These are phyloP conservation scores for Pseudoscleropodium purum DNA, from an alignment of 225 moss, liverwort and hornwort genomes.

Conservation along the genomic window DNA sequence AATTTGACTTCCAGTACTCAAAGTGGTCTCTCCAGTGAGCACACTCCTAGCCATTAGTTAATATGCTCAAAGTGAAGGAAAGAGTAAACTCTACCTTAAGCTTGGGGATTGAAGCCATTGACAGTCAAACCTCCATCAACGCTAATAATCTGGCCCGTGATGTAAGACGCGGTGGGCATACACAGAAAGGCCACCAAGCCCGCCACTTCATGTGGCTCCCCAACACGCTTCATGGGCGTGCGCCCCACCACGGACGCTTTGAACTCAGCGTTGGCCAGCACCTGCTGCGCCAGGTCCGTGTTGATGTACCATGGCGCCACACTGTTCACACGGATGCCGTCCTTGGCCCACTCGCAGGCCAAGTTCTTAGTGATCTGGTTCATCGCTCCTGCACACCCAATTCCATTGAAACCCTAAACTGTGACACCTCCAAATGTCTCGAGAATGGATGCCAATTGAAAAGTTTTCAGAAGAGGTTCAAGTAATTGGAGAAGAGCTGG, in stretches of 20 bases:
- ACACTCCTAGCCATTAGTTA: not conserved
- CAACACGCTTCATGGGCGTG: conserved; percentile 71
- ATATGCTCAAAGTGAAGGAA: not conserved
- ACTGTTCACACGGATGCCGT: conserved; percentile 76
- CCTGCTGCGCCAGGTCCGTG: conserved; percentile 43
- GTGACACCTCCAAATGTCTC: not conserved
- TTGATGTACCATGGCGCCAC: conserved; percentile 79
- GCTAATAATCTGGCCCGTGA: conserved; percentile 62
- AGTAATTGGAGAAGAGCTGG: not conserved
- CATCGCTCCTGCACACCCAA: conserved; percentile 40
- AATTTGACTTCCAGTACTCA: not conserved
- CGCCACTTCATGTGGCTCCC: conserved; percentile 71
- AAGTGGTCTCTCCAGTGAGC: not conserved
- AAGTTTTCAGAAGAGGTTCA: not conserved
- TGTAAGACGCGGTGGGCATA: conserved; percentile 58
- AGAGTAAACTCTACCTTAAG: not conserved
- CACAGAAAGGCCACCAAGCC: conserved; percentile 74
- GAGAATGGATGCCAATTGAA: not conserved
- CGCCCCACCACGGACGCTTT: conserved; percentile 32
- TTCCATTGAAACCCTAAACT: not conserved
- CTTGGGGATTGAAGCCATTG: conserved; percentile 38
- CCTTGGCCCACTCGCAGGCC: conserved; percentile 84
- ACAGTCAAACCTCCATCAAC: conserved; percentile 66
- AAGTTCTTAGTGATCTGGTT: conserved; percentile 78
- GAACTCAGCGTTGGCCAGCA: conserved; percentile 37